phyloP scores from a whole-genome alignment of 2,329 filamentous ascomycete genomes.

The Exophiala alcalophila region DNA sequence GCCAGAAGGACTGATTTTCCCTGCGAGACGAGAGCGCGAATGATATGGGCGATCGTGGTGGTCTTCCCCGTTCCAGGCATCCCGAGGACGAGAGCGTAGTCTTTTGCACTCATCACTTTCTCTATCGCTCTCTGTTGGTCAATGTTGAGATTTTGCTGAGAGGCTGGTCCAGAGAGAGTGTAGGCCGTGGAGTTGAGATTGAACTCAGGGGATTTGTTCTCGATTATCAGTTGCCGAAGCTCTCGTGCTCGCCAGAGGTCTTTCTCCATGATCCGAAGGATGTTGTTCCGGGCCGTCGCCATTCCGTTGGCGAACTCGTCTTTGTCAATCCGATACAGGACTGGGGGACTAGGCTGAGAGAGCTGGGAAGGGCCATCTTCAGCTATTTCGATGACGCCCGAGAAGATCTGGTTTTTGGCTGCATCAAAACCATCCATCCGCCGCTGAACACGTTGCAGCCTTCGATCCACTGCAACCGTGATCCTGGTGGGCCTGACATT shows the following conservation, averaged over 20 bases:
- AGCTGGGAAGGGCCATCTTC: constrained; percentile 38
- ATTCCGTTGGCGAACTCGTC: constrained; percentile 99
- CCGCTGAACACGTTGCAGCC: constrained; percentile 80
- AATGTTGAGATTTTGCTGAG: constrained; percentile 69
- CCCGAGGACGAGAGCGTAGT: constrained; percentile 94
- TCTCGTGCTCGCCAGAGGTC: constrained; percentile 67
- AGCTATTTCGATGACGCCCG: constrained; percentile 83
- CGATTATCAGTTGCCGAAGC: constrained; percentile 76
- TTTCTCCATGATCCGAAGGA: constrained; percentile 87
- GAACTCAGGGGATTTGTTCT: constrained; percentile 71
- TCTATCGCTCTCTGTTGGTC: constrained; percentile 84
- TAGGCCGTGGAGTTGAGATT: constrained; percentile 64
- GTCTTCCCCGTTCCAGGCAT: constrained; percentile 99
- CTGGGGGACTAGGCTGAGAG: constrained; percentile 36
- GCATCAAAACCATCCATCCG: constrained; percentile 73
- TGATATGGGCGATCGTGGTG: constrained; percentile 96
- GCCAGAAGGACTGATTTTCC: constrained; percentile 90
- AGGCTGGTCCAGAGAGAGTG: constrained; percentile 51
- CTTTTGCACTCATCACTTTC: constrained; percentile 91
- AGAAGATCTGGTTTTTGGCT: constrained; percentile 76
- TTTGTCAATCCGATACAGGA: constrained; percentile 82
- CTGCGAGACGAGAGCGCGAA: constrained; percentile 80
- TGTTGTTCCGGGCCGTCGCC: constrained; percentile 89
- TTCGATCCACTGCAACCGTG: constrained; percentile 83
- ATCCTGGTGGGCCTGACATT: constrained; percentile 72